Conservation (phyloP, 352 stramenopile species). For the Pythium rhizo-oryzae region DNA sequence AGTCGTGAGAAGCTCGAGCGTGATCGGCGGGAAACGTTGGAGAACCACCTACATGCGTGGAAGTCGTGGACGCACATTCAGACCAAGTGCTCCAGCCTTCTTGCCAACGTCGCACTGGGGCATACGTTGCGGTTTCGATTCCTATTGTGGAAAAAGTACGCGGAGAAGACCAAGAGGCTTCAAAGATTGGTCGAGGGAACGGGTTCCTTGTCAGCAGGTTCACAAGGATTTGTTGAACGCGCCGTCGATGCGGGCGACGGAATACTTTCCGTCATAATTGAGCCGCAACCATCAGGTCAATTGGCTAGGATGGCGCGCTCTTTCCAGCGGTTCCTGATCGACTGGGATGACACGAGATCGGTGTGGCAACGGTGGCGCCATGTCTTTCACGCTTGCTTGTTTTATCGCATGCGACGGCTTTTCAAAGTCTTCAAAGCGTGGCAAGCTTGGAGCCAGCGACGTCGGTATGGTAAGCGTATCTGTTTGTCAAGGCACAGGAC, state of each 20-base stretch:
- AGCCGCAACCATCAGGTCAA: neutral
- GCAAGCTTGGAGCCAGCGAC: slow-evolving; percentile 31
- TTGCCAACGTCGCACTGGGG: slow-evolving; percentile 38
- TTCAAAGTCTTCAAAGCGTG: slow-evolving; percentile 39
- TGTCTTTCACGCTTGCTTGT: slow-evolving; percentile 62
- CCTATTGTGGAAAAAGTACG: slow-evolving; percentile 53
- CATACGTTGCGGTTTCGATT: slow-evolving; percentile 55
- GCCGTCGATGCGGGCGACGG: neutral
- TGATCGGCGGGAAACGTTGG: neutral
- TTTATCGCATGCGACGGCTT: slow-evolving; percentile 50
- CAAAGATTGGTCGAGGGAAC: slow-evolving; percentile 13
- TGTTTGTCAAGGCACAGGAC: slow-evolving; percentile 22
- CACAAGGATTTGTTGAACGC: neutral
- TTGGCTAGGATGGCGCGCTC: slow-evolving; percentile 39
- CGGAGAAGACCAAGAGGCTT: slow-evolving; percentile 32
- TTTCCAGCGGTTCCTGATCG: slow-evolving; percentile 52
- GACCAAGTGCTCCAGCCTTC: slow-evolving; percentile 36
- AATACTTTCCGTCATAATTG: too few relatives aligned
- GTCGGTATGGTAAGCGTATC: slow-evolving; percentile 24
- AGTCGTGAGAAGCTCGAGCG: slow-evolving; percentile 11
- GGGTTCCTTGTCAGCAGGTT: neutral
- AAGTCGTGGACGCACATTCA: slow-evolving; percentile 33
- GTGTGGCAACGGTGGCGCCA: slow-evolving; percentile 63
- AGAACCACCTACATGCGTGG: slow-evolving; percentile 39
- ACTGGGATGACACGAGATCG: slow-evolving; percentile 37